phyloP scores from a whole-genome alignment of 1,284 basidiomycete genomes.

The Crepidotus sp. region DNA sequence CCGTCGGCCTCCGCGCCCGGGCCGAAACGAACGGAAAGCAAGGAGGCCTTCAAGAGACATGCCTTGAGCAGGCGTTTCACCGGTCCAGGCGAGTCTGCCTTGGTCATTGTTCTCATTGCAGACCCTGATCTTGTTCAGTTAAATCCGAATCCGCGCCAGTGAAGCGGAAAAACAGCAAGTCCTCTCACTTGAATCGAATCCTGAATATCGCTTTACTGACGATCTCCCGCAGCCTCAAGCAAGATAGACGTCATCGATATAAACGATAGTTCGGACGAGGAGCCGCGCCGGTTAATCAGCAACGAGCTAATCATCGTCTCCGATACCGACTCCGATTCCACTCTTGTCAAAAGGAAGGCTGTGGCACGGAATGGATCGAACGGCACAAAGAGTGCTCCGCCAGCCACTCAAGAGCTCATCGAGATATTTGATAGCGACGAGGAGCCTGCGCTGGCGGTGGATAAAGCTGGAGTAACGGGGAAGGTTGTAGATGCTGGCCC shows the following conservation, averaged over 20 bases:
- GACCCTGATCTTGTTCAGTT: background rate
- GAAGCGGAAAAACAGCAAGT: constrained; percentile 4
- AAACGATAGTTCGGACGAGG: background rate
- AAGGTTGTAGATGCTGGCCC: background rate
- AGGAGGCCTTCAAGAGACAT: background rate
- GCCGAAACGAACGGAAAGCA: background rate
- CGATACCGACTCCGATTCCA: constrained; percentile 8
- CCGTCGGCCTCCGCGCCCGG: constrained; percentile 11
- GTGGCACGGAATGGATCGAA: background rate
- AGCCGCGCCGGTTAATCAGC: background rate
- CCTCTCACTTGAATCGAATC: background rate
- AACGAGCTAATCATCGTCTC: background rate
- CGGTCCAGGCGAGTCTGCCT: background rate
- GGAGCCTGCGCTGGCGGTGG: constrained; percentile 6
- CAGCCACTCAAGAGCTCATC: constrained; percentile 10
- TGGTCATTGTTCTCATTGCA: background rate
- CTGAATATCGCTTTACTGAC: background rate
- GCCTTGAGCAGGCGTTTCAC: constrained; percentile 1
- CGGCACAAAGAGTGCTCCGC: background rate
- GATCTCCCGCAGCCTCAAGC: background rate
- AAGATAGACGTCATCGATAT: constrained; percentile 1
- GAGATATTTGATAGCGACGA: constrained; percentile 22
- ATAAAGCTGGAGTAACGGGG: background rate
- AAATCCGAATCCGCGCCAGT: constrained; percentile 6
- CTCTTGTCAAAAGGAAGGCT: background rate